Base-by-base conservation (phyloP, 2,329 filamentous ascomycete species). In the Diaporthe longicolla region DNA sequence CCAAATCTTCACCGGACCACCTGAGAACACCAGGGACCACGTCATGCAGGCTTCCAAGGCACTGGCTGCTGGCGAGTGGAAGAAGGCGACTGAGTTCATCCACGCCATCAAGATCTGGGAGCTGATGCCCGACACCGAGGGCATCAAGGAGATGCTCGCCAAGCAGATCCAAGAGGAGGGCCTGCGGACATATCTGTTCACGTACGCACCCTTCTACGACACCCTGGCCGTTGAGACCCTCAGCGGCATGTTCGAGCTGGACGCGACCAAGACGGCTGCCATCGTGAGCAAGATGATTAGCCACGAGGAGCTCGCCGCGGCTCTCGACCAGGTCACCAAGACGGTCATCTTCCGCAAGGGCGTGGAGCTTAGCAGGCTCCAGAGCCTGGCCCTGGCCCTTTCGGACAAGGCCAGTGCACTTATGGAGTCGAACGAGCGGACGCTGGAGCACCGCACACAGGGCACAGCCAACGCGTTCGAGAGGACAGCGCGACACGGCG, bases 71-170 rank as follows among this genome's bases (percentile, higher is more conserved):
- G 97, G 97, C 78, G 97, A 99, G 86, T 99, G 97, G 97, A 98
- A 98, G 91, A 97, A 97, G 89, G 93, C 95, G 21, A 95, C 93
- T 29, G 90, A 93, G 76, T 97, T 97, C 84, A 95, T 99, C 84
- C 95, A 97, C 88, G 94, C 93, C 81, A 99, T 99, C 88, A 99
- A 98, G 91, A 99, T 99, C 83, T 99, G 97, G 97, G 97, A 99
- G 72, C 90, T 99, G 78, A 97, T 99, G 91, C 94, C 95, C 74
- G 93, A 97, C 84, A 90, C 94, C 32, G 94, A 96, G 73, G 94
- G 95, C 83, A 97, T 98, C 89, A 98, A 98, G 92, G 85, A 90
- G 71, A 98, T 99, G 97, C 94, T 99, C 76, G 94, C 95, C 72
- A 95, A 95, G 83, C 97, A 99, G 88, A 98, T 98, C 82, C 97